These are phyloP conservation scores for Monosporascus cannonballus DNA, from an alignment of 2,329 filamentous ascomycete genomes.

Conservation along the genomic window DNA sequence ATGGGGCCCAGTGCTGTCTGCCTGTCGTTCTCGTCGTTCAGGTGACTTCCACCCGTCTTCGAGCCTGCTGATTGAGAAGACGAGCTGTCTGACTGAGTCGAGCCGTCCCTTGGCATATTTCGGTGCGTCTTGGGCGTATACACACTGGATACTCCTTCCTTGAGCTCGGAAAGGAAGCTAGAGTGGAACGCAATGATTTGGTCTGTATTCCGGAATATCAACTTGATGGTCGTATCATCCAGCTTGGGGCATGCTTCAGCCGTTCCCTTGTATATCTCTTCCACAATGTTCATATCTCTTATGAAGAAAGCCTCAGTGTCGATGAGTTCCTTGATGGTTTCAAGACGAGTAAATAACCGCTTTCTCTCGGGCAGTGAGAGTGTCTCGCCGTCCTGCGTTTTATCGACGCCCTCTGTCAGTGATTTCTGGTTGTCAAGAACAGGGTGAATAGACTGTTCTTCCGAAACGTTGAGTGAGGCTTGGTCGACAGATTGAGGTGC, in stretches of 20 bases:
- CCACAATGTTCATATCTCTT: conserved; percentile 92
- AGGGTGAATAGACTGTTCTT: conserved; percentile 31
- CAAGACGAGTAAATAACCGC: conserved; percentile 71
- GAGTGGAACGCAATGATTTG: conserved; percentile 86
- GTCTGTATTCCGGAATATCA: conserved; percentile 88
- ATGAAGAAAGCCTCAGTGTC: conserved; percentile 91
- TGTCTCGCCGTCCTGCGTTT: conserved; percentile 22
- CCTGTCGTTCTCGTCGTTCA: conserved; percentile 48
- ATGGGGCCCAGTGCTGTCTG: conserved; percentile 46
- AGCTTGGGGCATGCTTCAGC: conserved; percentile 75
- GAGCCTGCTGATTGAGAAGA: conserved; percentile 20
- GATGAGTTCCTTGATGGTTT: conserved; percentile 85
- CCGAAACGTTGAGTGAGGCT: conserved; percentile 36
- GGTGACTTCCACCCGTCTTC: conserved; percentile 32
- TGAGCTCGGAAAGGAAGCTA: conserved; percentile 70
- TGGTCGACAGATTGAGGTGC: conserved; percentile 42
- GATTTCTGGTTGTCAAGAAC: conserved; percentile 31
- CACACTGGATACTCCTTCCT: conserved; percentile 70
- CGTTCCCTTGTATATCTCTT: conserved; percentile 96
- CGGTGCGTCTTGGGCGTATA: conserved; percentile 60
- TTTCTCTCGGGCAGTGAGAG: conserved; percentile 53
- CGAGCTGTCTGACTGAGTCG: conserved; percentile 32
- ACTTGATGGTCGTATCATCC: conserved; percentile 76
- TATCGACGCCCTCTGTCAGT: conserved; percentile 30
- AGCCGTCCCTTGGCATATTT: conserved; percentile 35